These are phyloP conservation scores for Emergomyces pasteurianus DNA, from an alignment of 2,329 filamentous ascomycete species.

Conservation along the genomic window DNA sequence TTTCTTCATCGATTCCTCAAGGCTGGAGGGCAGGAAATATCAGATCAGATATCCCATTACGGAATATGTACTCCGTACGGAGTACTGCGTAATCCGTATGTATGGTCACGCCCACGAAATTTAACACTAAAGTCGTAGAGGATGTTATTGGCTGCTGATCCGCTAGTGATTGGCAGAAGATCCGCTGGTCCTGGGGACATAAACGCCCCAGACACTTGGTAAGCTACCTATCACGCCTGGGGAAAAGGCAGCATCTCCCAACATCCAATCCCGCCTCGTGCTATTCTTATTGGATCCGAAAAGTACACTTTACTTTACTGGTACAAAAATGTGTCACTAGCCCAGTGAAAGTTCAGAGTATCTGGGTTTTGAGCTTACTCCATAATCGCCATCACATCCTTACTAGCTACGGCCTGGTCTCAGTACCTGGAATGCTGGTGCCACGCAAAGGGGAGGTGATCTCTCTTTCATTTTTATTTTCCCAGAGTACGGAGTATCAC, in stretches of 20 bases:
- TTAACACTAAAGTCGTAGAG: too few species aligned
- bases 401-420: not conserved
- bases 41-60: too few species aligned
- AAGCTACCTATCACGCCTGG: not conserved
- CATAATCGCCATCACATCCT: not conserved
- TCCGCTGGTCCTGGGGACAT: not conserved
- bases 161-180: not conserved
- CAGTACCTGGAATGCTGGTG: not conserved
- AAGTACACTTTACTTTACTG: not conserved
- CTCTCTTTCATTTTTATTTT: not conserved
- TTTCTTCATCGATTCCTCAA: too few species aligned
- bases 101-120: not conserved
- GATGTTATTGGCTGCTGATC: not conserved
- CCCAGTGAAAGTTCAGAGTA: too few species aligned
- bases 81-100: too few species aligned
- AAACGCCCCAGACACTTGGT: not conserved
- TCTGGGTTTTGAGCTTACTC: not conserved
- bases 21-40: too few species aligned
- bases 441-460: not conserved
- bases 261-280: not conserved
- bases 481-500: not conserved
- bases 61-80: too few species aligned
- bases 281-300: not conserved
- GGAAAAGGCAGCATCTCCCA: not conserved
- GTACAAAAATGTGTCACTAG: too few species aligned